phyloP scores from a whole-genome alignment of 345 rosid genomes.

The Triadica sebifera region DNA sequence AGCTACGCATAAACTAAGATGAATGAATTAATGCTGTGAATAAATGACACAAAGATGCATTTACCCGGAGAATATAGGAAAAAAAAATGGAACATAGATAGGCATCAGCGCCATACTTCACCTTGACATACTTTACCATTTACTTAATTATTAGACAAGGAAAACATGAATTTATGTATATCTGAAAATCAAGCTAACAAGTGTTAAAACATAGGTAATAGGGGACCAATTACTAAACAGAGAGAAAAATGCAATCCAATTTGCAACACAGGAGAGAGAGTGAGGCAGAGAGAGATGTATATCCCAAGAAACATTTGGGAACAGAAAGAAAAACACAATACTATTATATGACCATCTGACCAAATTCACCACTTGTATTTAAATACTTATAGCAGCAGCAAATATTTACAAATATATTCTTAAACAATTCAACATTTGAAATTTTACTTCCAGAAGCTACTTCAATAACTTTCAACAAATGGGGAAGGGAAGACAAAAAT shows the following conservation, averaged over 20 bases:
- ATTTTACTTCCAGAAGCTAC: neutral
- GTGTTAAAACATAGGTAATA: neutral
- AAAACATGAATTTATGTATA: neutral
- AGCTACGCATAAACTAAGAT: conserved; percentile 23
- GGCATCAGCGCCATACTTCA: neutral
- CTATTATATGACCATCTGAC: neutral
- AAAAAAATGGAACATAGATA: neutral
- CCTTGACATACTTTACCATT: neutral
- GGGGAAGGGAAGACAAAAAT: neutral
- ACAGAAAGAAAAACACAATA: neutral
- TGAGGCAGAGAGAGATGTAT: neutral
- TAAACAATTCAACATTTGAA: neutral
- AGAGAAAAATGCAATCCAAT: neutral
- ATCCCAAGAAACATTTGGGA: neutral
- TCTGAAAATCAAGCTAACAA: neutral
- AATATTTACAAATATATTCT: neutral
- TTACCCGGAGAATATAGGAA: neutral
- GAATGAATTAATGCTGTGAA: neutral
- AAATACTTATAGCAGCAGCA: neutral
- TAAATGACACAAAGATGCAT: conserved; percentile 13
- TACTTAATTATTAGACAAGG: neutral
- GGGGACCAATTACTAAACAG: neutral
- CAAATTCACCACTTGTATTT: neutral
- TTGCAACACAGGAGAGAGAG: neutral
- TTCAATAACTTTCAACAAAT: neutral